Percentiles rank a stretch among this genome's conserved stretches.
These are phyloP conservation scores for Setaria viridis DNA, from an alignment of 202 grass and related monocot genomes.

Conservation along the genomic window DNA sequence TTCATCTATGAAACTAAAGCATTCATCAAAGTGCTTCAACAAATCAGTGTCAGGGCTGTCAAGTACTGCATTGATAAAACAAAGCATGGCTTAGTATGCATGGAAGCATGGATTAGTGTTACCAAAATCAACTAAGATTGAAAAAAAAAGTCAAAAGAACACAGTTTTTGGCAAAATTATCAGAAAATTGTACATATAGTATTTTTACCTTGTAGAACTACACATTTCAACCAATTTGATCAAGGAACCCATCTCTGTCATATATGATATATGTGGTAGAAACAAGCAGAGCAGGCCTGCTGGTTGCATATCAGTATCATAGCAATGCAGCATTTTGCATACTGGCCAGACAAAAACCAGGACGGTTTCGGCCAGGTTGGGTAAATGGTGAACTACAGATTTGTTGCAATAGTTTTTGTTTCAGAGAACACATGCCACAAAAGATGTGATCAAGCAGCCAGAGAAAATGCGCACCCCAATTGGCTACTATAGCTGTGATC, in stretches of 20 bases:
- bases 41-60: constrained; percentile 71
- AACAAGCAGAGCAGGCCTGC: neutral
- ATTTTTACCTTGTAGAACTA: neutral
- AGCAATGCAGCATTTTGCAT: neutral
- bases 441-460: neutral
- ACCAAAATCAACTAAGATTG: too few relatives aligned
- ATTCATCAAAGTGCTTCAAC: constrained; percentile 74
- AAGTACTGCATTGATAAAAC: constrained; percentile 63
- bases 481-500: neutral
- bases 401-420: neutral
- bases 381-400: neutral
- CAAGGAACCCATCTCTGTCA: neutral
- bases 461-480: neutral
- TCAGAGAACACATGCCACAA: neutral
- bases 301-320: neutral
- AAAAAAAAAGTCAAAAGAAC: neutral
- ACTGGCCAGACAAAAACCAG: neutral
- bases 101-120: neutral
- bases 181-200: neutral
- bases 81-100: constrained; percentile 37
- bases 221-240: neutral
- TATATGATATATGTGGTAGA: neutral
- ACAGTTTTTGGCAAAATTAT: neutral
- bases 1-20: constrained; percentile 90
- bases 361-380: neutral